These are phyloP conservation scores for Pilobolus umbonatus DNA, from an alignment of 192 early-diverging fungal genomes.

Conservation along the genomic window DNA sequence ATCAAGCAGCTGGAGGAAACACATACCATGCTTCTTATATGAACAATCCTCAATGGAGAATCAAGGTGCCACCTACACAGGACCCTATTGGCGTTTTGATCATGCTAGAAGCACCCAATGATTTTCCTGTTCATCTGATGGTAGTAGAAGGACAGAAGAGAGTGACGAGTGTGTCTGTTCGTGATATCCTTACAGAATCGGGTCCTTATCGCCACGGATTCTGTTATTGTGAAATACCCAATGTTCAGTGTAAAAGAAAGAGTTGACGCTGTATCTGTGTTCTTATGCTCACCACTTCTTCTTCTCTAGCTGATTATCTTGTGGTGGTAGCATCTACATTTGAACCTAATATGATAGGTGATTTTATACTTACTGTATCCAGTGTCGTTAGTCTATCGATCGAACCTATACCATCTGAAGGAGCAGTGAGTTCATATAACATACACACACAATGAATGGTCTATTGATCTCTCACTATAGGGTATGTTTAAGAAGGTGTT, in stretches of 20 bases:
- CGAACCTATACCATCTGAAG: conserved; percentile 64
- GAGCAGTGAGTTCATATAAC: conserved; percentile 49
- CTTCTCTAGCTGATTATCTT: conserved; percentile 62
- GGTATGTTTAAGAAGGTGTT: conserved; percentile 62
- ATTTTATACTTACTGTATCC: conserved; percentile 62
- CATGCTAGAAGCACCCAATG: conserved; percentile 65
- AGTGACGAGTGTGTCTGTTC: conserved; percentile 51
- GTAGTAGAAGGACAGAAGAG: conserved; percentile 69
- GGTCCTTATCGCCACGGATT: conserved; percentile 75
- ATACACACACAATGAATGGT: too few relatives aligned
- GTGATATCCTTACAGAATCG: conserved; percentile 65
- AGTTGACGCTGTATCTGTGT: neutral
- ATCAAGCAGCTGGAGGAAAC: conserved; percentile 73
- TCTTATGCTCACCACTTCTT: neutral
- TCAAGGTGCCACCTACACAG: conserved; percentile 43
- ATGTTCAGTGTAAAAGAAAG: conserved; percentile 45
- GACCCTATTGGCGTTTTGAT: conserved; percentile 32
- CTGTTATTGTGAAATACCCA: conserved; percentile 64
- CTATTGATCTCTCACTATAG: too few relatives aligned
- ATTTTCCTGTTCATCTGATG: conserved; percentile 61
- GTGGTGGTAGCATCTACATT: conserved; percentile 76
- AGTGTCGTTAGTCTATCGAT: conserved; percentile 47
- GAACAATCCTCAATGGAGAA: conserved; percentile 76
- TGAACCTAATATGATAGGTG: conserved; percentile 63
- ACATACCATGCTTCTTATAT: conserved; percentile 61